Percentiles rank a stretch among this genome's conserved stretches.
phyloP scores from a whole-genome alignment of 2,329 filamentous ascomycete species.

The Scopulariopsis brevicaulis region DNA sequence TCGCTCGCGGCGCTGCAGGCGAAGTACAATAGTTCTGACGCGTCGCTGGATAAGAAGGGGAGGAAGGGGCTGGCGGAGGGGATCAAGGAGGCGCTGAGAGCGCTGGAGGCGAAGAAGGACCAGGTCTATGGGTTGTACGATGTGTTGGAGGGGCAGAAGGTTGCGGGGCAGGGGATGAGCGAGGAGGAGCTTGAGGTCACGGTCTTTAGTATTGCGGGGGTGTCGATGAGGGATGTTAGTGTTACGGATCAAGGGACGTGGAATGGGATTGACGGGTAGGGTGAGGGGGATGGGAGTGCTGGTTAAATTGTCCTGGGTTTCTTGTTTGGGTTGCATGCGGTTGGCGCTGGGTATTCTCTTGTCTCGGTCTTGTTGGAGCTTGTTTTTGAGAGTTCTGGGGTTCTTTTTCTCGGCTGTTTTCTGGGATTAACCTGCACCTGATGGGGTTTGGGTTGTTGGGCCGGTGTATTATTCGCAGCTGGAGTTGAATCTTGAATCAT shows the following conservation, averaged over 20 bases:
- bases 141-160: constrained; percentile 70
- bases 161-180: constrained; percentile 49
- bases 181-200: constrained; percentile 55
- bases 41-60: constrained; percentile 51
- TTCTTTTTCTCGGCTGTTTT: too few relatives aligned
- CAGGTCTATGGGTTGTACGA: constrained; percentile 78
- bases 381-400: too few relatives aligned
- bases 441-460: too few relatives aligned
- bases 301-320: neutral
- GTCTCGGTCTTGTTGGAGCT: too few relatives aligned
- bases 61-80: constrained; percentile 48
- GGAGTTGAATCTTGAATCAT: too few relatives aligned
- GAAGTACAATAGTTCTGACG: constrained; percentile 55
- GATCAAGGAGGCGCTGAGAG: constrained; percentile 49
- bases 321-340: neutral
- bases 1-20: constrained; percentile 51
- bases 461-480: too few relatives aligned
- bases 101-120: constrained; percentile 62
- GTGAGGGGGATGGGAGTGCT: constrained; percentile 1
- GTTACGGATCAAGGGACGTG: constrained; percentile 28
- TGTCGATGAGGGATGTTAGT: constrained; percentile 29
- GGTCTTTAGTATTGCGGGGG: constrained; percentile 40
- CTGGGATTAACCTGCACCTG: too few relatives aligned
- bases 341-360: too few relatives aligned
- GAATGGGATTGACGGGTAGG: constrained; percentile 14